Percentiles rank a stretch among this genome's conserved stretches.
Conservation (phyloP, 106 monocot species). For the Narthecium ossifragum region DNA sequence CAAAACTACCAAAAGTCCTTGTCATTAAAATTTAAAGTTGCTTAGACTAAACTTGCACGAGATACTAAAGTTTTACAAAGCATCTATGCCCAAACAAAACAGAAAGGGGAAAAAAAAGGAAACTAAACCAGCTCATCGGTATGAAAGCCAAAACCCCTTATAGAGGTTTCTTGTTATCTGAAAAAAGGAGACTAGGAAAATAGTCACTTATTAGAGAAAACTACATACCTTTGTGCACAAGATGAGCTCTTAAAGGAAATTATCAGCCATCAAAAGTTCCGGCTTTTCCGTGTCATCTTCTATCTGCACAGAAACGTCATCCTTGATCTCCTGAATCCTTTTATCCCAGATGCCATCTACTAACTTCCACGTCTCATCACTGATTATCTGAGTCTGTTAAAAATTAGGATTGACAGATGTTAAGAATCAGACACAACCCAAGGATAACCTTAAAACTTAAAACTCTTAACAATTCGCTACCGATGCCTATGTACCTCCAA, state of each 20-base stretch:
- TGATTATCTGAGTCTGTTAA: conserved; percentile 68
- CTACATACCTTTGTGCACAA: not conserved
- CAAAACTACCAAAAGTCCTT: too few relatives aligned
- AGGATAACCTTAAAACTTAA: too few relatives aligned
- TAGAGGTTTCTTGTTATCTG: too few relatives aligned
- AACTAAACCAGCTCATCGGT: too few relatives aligned
- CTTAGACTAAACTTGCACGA: too few relatives aligned
- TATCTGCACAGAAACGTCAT: conserved; percentile 48
- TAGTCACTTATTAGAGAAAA: too few relatives aligned
- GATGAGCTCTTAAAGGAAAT: conserved; percentile 37
- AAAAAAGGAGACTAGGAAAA: too few relatives aligned
- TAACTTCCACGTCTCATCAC: conserved; percentile 76
- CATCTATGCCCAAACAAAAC: too few relatives aligned
- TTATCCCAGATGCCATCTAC: conserved; percentile 66
- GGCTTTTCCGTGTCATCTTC: conserved; percentile 55
- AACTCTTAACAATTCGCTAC: not conserved
- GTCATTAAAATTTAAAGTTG: too few relatives aligned
- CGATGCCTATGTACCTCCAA: conserved; percentile 36
- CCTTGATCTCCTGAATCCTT: conserved; percentile 54
- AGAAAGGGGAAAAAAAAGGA: too few relatives aligned
- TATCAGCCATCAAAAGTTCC: conserved; percentile 48
- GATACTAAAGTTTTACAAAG: too few relatives aligned
- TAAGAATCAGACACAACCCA: not conserved
- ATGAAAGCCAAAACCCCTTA: too few relatives aligned
- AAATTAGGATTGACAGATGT: not conserved